Evolutionary conservation across 129 eudicot genomes (phyloP).

Genomic region (Pulicaria dysenterica): DNA sequence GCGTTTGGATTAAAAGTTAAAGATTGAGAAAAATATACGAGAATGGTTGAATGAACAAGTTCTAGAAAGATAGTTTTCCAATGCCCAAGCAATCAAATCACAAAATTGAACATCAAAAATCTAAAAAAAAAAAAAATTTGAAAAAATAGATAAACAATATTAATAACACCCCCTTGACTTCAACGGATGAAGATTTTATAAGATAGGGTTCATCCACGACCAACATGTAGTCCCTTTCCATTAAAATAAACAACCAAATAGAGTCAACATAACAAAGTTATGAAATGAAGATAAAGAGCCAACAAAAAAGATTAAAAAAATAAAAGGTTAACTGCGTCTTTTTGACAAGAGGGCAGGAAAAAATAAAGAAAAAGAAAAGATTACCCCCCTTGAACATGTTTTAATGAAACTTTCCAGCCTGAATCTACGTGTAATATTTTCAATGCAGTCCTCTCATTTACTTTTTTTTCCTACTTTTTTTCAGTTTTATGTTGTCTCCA

Average conservation of each 20-base stretch:
- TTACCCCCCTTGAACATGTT: slow-evolving; percentile 33
- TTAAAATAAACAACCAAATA: not conserved
- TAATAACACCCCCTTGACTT: no score
- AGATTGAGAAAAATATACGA: no score
- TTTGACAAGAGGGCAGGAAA: slow-evolving; percentile 27
- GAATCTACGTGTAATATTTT: slow-evolving; percentile 60
- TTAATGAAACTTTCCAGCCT: slow-evolving; percentile 66
- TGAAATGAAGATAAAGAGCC: slow-evolving; percentile 15
- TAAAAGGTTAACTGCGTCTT: slow-evolving; percentile 29
- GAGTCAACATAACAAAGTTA: slow-evolving; percentile 22
- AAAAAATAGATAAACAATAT: no score
- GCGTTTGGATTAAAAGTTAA: no score
- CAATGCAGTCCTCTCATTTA: slow-evolving; percentile 41
- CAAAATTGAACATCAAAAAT: no score
- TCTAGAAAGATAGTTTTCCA: no score
- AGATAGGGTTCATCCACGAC: no score
- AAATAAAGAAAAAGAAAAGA: slow-evolving; percentile 20
- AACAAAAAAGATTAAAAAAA: not conserved
- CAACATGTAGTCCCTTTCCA: no score
- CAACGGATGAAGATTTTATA: no score
- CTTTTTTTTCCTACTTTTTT: slow-evolving; percentile 27
- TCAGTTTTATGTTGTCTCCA: slow-evolving; percentile 10
- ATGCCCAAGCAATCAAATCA: no score
- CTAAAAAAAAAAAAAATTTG: no score
- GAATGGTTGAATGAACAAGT: no score